Evolutionary conservation across 2,329 filamentous ascomycete species (phyloP).

Genomic region (Aspergillus arachidicola): DNA sequence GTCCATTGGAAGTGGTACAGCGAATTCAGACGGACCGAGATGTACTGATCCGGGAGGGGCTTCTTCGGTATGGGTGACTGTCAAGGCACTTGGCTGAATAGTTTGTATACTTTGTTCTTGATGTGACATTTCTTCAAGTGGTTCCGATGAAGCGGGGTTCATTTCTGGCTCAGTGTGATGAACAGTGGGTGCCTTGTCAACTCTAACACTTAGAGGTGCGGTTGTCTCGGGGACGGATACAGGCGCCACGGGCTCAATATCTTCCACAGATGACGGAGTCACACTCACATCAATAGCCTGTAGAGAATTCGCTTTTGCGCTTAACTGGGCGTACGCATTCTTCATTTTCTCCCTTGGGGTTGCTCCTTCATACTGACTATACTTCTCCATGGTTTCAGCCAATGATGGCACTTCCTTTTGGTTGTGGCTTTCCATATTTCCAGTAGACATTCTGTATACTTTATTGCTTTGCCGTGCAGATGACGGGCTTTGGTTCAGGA

Average conservation of each 20-base stretch:
- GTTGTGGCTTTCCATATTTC: conserved; percentile 25
- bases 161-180: conserved; percentile 26
- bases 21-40: conserved; percentile 44
- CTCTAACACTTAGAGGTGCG: conserved; percentile 39
- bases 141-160: conserved; percentile 25
- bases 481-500: not conserved
- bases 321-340: conserved; percentile 32
- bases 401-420: conserved; percentile 18
- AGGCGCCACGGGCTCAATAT: conserved; percentile 39
- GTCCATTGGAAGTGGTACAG: conserved; percentile 47
- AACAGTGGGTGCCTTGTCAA: conserved; percentile 31
- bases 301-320: conserved; percentile 23
- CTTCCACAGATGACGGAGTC: conserved; percentile 47
- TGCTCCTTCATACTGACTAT: conserved; percentile 30
- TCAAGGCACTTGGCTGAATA: conserved; percentile 42
- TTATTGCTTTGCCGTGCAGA: not conserved
- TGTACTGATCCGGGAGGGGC: conserved; percentile 34
- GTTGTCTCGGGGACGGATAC: conserved; percentile 31
- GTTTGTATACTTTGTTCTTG: conserved; percentile 32
- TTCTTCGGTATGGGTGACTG: conserved; percentile 30
- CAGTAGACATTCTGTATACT: not conserved
- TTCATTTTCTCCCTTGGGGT: conserved; percentile 35
- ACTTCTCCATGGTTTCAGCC: conserved; percentile 29
- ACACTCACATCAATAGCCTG: conserved; percentile 30
- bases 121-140: conserved; percentile 29